Evolutionary conservation across 2,329 filamentous ascomycete species (phyloP), one percentile per base, ranked within the genome.

Genomic region (Stachybotrys echinatus): DNA sequence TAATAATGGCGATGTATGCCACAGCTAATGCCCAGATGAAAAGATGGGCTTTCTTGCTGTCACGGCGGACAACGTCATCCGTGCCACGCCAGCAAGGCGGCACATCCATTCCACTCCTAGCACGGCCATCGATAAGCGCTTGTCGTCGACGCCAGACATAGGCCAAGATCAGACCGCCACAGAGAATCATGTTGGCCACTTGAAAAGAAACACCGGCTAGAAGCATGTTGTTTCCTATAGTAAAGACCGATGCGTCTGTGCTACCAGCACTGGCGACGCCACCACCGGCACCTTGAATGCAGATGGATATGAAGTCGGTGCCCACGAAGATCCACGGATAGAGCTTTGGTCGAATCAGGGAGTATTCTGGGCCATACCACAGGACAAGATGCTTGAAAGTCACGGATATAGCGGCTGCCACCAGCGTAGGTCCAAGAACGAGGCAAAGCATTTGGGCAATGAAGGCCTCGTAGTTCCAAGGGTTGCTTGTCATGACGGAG

Each of bases 251-350:
- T 5, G n/a, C n/a, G n/a, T n/a, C n/a, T n/a, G n/a, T n/a, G n/a
- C 10, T 42, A 27, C 18, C 3, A 50, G 45, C 21, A 50, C 54
- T n/a, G 14, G 48, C 50, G 4, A 60, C 44, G 2, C 50, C 57
- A 27, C 56, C 55, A 1, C 62, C 60, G 3, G 52, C 42, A 2
- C 52, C 45, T 27, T 64, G 62, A 5, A 64, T 47, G 19, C 61
- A 42, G 22, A 65, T 62, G n/a, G 70, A 74, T 38, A 73, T 53
- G 45, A 75, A 55, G 52, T 79, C 76, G 58, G 69, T 74, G 3
- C 68, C 65, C 50, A 79, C 73, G 61, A 79, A 79, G 48, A 79
- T 71, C 54, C 69, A 73, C 3, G 74, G 73, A 54, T 77, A 78
- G 1, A 72, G 65, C 5, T 57, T 60, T 1, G 76, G 72, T 21